Percentiles rank a stretch among this genome's conserved stretches.
These are phyloP conservation scores for Lachnellula cervina DNA, from an alignment of 2,329 filamentous ascomycete species.

Conservation along the genomic window DNA sequence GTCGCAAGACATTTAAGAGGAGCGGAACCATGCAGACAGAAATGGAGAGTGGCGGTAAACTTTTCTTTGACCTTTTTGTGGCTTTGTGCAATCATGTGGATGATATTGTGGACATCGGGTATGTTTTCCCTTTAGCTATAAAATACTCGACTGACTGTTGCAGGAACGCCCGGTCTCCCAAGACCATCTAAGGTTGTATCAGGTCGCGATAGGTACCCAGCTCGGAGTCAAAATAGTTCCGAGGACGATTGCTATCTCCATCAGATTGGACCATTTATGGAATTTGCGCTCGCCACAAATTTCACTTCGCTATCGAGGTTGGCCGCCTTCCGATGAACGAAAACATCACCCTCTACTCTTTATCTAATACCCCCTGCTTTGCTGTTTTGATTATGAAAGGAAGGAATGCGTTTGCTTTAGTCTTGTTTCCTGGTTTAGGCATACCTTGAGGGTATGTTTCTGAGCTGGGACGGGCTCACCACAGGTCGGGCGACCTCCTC, in stretches of 20 bases:
- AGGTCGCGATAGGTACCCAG: constrained; percentile 26
- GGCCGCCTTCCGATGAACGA: constrained; percentile 42
- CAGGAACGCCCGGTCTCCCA: constrained; percentile 49
- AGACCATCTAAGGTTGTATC: constrained; percentile 43
- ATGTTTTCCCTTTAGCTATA: constrained; percentile 30
- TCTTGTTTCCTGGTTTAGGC: constrained; percentile 12
- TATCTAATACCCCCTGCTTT: constrained; percentile 35
- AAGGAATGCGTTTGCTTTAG: constrained; percentile 32
- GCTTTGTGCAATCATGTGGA: constrained; percentile 88
- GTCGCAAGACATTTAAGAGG: constrained; percentile 81
- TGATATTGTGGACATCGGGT: constrained; percentile 56
- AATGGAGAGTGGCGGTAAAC: constrained; percentile 81
- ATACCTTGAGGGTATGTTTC: constrained; percentile 16
- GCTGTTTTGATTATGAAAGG: constrained; percentile 26
- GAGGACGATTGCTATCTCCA: constrained; percentile 33
- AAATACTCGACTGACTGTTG: constrained; percentile 2
- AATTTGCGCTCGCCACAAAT: constrained; percentile 29
- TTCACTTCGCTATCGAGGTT: constrained; percentile 40
- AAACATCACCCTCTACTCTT: constrained; percentile 34
- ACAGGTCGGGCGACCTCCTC: constrained; percentile 32
- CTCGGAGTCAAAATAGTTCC: constrained; percentile 29
- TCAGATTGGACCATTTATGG: constrained; percentile 35
- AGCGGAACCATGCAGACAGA: constrained; percentile 94
- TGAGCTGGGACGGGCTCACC: constrained; percentile 17
- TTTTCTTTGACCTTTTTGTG: constrained; percentile 93